Evolutionary conservation across 192 early-diverging fungal genomes (phyloP).

Genomic region (Physocladia obscura): DNA sequence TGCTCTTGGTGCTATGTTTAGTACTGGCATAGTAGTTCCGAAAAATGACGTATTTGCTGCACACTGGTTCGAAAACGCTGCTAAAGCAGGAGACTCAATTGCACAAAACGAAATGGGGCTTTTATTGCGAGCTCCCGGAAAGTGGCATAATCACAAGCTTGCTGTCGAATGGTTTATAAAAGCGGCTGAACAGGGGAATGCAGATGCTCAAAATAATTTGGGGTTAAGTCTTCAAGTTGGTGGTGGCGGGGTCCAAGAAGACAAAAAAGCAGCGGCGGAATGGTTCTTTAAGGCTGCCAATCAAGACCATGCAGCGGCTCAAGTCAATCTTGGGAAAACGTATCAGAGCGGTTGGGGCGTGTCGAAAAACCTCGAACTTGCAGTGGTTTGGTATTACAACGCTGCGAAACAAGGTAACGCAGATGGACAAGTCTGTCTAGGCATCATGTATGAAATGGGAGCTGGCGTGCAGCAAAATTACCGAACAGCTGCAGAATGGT

Average conservation of each 20-base stretch:
- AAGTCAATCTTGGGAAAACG: not conserved
- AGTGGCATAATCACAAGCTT: too few species aligned
- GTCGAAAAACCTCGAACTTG: not conserved
- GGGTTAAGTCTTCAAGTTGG: not conserved
- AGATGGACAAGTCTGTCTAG: not conserved
- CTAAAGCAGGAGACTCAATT: too few species aligned
- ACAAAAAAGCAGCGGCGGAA: not conserved
- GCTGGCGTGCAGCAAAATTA: not conserved
- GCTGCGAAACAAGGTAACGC: not conserved
- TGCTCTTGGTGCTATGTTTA: too few species aligned
- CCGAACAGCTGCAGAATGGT: not conserved
- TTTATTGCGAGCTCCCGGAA: too few species aligned
- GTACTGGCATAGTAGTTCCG: too few species aligned
- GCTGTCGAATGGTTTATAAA: too few species aligned
- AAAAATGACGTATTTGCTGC: too few species aligned
- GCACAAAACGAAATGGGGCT: too few species aligned
- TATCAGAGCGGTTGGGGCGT: not conserved
- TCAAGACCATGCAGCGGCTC: not conserved
- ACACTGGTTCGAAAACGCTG: too few species aligned
- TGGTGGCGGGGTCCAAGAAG: not conserved
- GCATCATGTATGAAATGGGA: not conserved
- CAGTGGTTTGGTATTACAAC: not conserved
- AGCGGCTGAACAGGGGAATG: not conserved
- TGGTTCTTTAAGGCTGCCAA: not conserved
- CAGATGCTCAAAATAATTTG: not conserved